Evolutionary conservation across 495 filamentous ascomycete species (phyloP), one percentile per base, ranked within the genome.

Genomic region (Podospora pseudopauciseta): DNA sequence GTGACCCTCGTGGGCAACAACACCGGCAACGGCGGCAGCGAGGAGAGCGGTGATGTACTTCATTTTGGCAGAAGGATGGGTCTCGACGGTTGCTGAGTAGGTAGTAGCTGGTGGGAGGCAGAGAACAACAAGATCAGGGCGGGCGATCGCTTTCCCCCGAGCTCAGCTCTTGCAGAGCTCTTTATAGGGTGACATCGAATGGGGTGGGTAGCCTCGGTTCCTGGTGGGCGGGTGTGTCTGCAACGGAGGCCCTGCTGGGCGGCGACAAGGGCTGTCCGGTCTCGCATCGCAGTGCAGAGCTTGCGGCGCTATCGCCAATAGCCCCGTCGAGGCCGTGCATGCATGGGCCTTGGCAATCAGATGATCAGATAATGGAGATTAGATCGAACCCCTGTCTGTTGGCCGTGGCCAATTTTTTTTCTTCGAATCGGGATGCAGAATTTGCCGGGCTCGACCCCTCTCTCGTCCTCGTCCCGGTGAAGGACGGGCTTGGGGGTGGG

Each of bases 291-390:
- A 49, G 39, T 49, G 39, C 5, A 49, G 39, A 49, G 39, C 39
- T 49, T 49, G 39, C 39, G 39, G 39, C 39, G 39, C 39, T 49
- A 49, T 49, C 39, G 39, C 39, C 39, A 49, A 49, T 49, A 49
- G 39, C 39, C 13, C 39, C 39, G 13, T 49, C 39, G 39, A 49
- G 39, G 39, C 39, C 39, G 39, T 49, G 39, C 39, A 49, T 49
- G 39, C 39, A 49, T 5, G 5, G 13, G 13, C 39, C 39, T 49
- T 49, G 70, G 69, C 69, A 56, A 72, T 72, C 70, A 7, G 70
- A 68, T 70, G 63, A 73, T 73, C 71, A 30, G 71, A 73, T 70
- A 68, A 73, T 28, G 16, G 30, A 57, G 57, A 34, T 61, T 67
- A 53, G 66, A 54, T 39, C 27, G 53, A 23, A 19, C 26, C 55